Conservation (phyloP, 148 eudicot genomes). For the Mesembryanthemum crystallinum region DNA sequence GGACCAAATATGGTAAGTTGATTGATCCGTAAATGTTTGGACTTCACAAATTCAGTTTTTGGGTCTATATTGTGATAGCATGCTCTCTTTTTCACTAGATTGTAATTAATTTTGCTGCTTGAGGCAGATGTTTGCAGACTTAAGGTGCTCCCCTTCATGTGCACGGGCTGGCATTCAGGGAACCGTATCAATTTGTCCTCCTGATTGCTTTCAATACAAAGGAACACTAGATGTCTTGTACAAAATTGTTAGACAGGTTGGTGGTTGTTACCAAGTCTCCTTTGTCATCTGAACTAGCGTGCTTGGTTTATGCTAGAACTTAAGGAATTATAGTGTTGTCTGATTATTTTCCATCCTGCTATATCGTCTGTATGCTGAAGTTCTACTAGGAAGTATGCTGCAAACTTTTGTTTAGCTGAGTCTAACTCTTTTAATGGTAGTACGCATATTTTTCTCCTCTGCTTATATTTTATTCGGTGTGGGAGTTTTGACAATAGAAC, state of each 20-base stretch:
- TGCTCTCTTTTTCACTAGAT: neutral
- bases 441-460: neutral
- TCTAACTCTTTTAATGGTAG: neutral
- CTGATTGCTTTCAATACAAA: constrained; percentile 95
- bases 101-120: constrained; percentile 18
- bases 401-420: neutral
- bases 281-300: neutral
- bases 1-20: constrained; percentile 87
- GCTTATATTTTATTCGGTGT: neutral
- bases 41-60: neutral
- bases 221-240: constrained; percentile 87
- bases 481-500: neutral
- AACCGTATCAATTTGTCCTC: constrained; percentile 90
- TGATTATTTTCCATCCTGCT: neutral
- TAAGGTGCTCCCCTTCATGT: constrained; percentile 93
- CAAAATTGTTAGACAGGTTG: constrained; percentile 89
- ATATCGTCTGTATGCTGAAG: neutral
- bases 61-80: neutral
- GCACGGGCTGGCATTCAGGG: constrained; percentile 89
- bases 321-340: neutral
- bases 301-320: neutral
- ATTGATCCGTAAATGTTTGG: neutral
- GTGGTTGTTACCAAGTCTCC: constrained; percentile 10
- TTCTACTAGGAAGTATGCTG: neutral
- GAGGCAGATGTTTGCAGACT: constrained; percentile 89